These are phyloP conservation scores for Alternaria infectoria DNA, from an alignment of 2,329 filamentous ascomycete genomes.

Conservation along the genomic window DNA sequence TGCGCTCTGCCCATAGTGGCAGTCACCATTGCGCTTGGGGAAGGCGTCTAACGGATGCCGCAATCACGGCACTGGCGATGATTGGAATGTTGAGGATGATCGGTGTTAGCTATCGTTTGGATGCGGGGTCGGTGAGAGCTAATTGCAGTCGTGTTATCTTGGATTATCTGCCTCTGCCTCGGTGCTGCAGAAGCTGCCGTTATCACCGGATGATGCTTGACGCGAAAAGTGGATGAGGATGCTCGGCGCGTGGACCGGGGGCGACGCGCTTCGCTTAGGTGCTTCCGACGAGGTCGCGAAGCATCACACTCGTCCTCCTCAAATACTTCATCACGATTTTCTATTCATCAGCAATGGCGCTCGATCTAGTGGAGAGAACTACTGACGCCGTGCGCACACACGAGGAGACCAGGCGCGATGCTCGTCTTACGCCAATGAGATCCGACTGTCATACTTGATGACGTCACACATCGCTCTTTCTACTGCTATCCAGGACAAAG, in stretches of 20 bases:
- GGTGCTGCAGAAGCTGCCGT: neutral
- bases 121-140: constrained; percentile 3
- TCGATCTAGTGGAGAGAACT: neutral
- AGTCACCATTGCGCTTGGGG: neutral
- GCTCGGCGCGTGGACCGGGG: neutral
- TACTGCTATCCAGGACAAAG: neutral
- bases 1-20: neutral
- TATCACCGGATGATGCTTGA: neutral
- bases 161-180: neutral
- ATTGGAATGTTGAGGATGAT: constrained; percentile 3
- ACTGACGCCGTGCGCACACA: neutral
- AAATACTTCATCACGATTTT: neutral
- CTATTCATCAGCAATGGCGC: neutral
- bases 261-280: neutral
- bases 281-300: neutral
- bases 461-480: neutral
- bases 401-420: neutral
- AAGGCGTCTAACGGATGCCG: neutral
- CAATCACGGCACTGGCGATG: neutral
- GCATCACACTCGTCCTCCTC: neutral
- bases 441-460: neutral
- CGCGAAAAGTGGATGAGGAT: neutral
- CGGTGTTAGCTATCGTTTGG: neutral
- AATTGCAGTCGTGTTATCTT: neutral
- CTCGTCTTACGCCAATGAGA: neutral